phyloP scores from a whole-genome alignment of 1,139 yeast species.

The Yamadazyma blattariae region DNA sequence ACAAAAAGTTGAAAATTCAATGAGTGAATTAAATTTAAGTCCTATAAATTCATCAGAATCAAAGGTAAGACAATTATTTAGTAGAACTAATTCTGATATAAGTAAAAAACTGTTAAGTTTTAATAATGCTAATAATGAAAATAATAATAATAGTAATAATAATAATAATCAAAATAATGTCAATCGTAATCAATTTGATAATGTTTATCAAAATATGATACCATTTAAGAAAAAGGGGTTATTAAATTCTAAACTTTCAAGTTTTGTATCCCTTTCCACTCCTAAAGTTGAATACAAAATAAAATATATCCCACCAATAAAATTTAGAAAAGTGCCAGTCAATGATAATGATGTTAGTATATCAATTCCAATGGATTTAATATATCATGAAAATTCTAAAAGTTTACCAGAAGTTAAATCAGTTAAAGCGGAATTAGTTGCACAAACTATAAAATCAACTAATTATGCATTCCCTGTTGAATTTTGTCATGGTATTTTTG shows the following conservation, averaged over 20 bases:
- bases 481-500: slow-evolving; percentile 40
- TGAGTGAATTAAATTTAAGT: slow-evolving; percentile 10
- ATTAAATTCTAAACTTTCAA: slow-evolving; percentile 31
- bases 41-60: slow-evolving; percentile 17
- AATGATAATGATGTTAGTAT: slow-evolving; percentile 19
- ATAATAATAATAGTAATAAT: slow-evolving; percentile 13
- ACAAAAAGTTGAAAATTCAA: slow-evolving; percentile 10
- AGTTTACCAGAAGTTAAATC: slow-evolving; percentile 28
- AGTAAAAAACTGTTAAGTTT: too few species aligned
- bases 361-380: slow-evolving; percentile 35
- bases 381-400: slow-evolving; percentile 19
- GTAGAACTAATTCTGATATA: slow-evolving; percentile 1
- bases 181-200: slow-evolving; percentile 16
- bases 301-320: slow-evolving; percentile 34
- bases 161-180: slow-evolving; percentile 13
- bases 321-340: slow-evolving; percentile 17
- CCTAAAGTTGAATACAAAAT: slow-evolving; percentile 31
- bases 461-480: slow-evolving; percentile 41
- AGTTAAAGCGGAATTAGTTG: slow-evolving; percentile 33
- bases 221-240: slow-evolving; percentile 35
- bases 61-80: slow-evolving; percentile 36
- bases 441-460: slow-evolving; percentile 33
- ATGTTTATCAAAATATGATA: slow-evolving; percentile 30
- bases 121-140: slow-evolving; percentile 6
- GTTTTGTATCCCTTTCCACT: slow-evolving; percentile 33